These are phyloP conservation scores for Lanmaoa pseudosensibilis DNA, from an alignment of 768 basidiomycete genomes.

Conservation along the genomic window DNA sequence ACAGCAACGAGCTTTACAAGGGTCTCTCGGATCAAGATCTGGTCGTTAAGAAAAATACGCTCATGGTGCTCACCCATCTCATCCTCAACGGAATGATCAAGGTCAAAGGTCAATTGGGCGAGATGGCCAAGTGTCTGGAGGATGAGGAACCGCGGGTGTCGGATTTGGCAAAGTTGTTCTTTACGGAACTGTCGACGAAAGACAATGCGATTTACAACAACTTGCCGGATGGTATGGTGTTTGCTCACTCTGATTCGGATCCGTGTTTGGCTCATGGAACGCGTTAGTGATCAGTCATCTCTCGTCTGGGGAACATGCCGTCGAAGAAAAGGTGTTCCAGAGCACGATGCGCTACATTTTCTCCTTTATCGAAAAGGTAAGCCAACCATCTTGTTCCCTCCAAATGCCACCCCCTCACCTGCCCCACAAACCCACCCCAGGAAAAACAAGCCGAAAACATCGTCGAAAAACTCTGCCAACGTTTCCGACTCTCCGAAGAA, in stretches of 20 bases:
- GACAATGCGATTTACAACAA: conserved; percentile 99
- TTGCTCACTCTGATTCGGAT: not conserved
- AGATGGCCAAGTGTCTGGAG: conserved; percentile 99
- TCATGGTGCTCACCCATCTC: conserved; percentile 96
- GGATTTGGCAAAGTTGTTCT: conserved; percentile 97
- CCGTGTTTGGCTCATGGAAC: conserved; percentile 4
- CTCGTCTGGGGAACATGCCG: conserved; percentile 85
- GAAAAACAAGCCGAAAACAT: conserved; percentile 98
- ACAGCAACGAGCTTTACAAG: conserved; percentile 92
- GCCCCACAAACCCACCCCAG: conserved; percentile 46
- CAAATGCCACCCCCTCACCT: not conserved
- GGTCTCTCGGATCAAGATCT: conserved; percentile 85
- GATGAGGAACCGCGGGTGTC: conserved; percentile 84
- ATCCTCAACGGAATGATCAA: conserved; percentile 99
- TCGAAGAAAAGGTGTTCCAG: conserved; percentile 91
- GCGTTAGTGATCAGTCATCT: conserved; percentile 87
- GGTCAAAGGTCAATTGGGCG: conserved; percentile 97
- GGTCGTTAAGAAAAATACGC: conserved; percentile 97
- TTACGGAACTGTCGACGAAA: conserved; percentile 92
- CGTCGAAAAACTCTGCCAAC: conserved; percentile 95
- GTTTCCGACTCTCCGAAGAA: conserved; percentile 86
- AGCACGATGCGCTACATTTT: conserved; percentile 95
- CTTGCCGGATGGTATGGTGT: conserved; percentile 76
- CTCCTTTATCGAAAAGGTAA: conserved; percentile 92
- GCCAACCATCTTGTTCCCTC: conserved; percentile 7